phyloP scores from a whole-genome alignment of 306 rosid species.

The Vigna radiata region DNA sequence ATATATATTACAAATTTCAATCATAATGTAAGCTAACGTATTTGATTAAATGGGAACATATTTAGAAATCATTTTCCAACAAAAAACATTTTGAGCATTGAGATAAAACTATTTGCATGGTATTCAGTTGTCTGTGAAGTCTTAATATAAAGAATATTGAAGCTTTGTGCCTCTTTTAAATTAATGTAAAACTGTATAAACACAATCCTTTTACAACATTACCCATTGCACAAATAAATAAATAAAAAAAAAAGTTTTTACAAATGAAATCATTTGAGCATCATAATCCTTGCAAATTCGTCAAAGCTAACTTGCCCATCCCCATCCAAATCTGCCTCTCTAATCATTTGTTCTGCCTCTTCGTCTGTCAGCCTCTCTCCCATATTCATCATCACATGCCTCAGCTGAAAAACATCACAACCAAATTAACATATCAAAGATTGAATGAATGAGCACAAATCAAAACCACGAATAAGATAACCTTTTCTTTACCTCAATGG shows the following conservation, averaged over 20 bases:
- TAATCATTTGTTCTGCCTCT: slow-evolving; percentile 78
- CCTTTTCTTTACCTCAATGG: slow-evolving; percentile 60
- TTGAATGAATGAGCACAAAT: neutral
- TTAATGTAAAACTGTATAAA: no score
- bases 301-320: slow-evolving; percentile 78
- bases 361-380: slow-evolving; percentile 77
- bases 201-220: no score
- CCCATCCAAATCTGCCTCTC: slow-evolving; percentile 83
- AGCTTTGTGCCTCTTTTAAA: no score
- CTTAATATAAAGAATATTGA: no score
- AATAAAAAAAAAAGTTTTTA: neutral
- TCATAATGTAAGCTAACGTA: no score
- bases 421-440: neutral
- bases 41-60: no score
- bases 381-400: slow-evolving; percentile 70
- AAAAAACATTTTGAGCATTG: no score
- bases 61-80: no score
- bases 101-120: no score
- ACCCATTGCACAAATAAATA: neutral
- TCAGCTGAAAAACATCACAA: slow-evolving; percentile 45
- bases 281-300: slow-evolving; percentile 74
- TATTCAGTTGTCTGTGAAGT: no score
- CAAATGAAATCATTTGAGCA: slow-evolving; percentile 10
- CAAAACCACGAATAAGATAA: neutral
- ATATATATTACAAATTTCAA: no score